These are phyloP conservation scores for Suhomyces vadensis DNA, from an alignment of 805 yeast genomes.

Conservation along the genomic window DNA sequence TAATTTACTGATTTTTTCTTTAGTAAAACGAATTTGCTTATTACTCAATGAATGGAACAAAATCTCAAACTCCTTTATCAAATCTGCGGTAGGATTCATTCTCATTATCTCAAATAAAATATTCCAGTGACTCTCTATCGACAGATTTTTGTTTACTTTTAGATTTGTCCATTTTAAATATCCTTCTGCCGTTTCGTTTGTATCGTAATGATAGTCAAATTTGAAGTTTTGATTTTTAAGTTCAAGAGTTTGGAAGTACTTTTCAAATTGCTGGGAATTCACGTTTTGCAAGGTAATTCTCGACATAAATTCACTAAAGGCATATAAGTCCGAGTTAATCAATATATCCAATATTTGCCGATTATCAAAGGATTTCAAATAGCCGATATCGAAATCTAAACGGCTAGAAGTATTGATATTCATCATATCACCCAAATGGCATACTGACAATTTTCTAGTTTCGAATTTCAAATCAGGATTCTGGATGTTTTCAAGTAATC, in stretches of 20 bases:
- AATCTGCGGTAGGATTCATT: constrained; percentile 17
- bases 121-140: constrained; percentile 16
- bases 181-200: constrained; percentile 39
- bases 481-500: constrained; percentile 31
- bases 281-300: neutral
- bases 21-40: constrained; percentile 5
- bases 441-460: constrained; percentile 43
- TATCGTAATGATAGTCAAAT: constrained; percentile 36
- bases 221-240: neutral
- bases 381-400: neutral
- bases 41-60: constrained; percentile 18
- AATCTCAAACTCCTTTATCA: constrained; percentile 30
- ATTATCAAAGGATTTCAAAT: neutral
- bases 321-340: neutral
- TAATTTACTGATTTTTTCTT: constrained; percentile 28
- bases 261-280: neutral
- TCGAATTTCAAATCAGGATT: constrained; percentile 39
- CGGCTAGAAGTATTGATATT: neutral
- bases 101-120: constrained; percentile 19
- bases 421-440: constrained; percentile 26
- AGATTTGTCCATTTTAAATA: constrained; percentile 22
- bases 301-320: neutral
- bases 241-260: neutral
- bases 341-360: neutral
- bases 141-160: neutral